Percentiles rank a stretch among this genome's conserved stretches.
Conservation (phyloP, 2,329 filamentous ascomycete genomes). For the Celoporthe dispersa region DNA sequence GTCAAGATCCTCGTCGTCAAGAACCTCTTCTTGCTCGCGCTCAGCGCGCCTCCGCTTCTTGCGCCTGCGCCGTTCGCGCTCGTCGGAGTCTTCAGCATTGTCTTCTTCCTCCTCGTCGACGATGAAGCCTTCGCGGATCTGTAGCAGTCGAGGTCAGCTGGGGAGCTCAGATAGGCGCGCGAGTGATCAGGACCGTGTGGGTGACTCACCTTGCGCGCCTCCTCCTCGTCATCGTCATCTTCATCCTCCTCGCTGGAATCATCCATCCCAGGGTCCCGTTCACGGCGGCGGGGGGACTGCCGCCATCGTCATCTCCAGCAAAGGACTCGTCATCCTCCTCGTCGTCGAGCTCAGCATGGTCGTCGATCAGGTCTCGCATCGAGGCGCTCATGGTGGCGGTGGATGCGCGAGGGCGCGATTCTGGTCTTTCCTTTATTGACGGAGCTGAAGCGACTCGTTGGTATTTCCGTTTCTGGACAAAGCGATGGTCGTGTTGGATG, state of each 20-base stretch:
- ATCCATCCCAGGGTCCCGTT: slow-evolving; percentile 60
- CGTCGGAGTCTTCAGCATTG: slow-evolving; percentile 63
- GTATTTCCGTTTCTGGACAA: slow-evolving; percentile 13
- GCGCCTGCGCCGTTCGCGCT: slow-evolving; percentile 63
- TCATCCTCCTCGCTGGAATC: slow-evolving; percentile 94
- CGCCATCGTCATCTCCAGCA: slow-evolving; percentile 78
- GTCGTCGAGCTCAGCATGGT: slow-evolving; percentile 82
- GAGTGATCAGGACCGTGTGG: neutral
- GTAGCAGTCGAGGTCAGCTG: slow-evolving; percentile 21
- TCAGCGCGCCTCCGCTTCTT: slow-evolving; percentile 78
- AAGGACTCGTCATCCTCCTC: slow-evolving; percentile 86
- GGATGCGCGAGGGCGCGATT: slow-evolving; percentile 32
- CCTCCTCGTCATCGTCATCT: slow-evolving; percentile 89
- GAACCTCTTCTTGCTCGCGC: slow-evolving; percentile 81
- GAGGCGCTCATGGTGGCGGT: slow-evolving; percentile 60
- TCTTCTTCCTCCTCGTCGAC: slow-evolving; percentile 87
- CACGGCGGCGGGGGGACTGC: slow-evolving; percentile 61
- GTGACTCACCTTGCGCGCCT: slow-evolving; percentile 68
- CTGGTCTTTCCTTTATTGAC: slow-evolving; percentile 15
- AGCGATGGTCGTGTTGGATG: slow-evolving; percentile 1
- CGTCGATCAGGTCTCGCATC: slow-evolving; percentile 80
- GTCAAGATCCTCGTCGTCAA: slow-evolving; percentile 96
- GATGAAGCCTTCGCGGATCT: slow-evolving; percentile 95
- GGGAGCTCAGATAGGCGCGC: neutral
- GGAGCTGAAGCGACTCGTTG: slow-evolving; percentile 1